Conservation (phyloP, 2,329 filamentous ascomycete genomes). For the Fusarium veterinarium region DNA sequence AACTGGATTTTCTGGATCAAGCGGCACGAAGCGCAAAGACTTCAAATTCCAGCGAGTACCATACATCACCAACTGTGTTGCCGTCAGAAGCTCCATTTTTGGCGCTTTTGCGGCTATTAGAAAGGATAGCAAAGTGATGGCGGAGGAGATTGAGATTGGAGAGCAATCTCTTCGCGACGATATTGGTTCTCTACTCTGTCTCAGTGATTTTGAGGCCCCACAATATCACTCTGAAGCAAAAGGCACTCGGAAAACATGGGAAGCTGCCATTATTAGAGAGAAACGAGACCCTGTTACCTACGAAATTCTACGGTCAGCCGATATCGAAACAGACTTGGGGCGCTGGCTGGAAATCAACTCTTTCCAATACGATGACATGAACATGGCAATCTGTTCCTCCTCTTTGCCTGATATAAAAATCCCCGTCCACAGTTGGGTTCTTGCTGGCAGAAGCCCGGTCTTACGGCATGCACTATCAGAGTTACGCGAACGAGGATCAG, state of each 20-base stretch:
- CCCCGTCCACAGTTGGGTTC: constrained; percentile 84
- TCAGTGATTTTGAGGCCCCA: constrained; percentile 67
- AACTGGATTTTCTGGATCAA: constrained; percentile 57
- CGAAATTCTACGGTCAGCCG: constrained; percentile 69
- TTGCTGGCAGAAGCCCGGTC: constrained; percentile 78
- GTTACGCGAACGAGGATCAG: constrained; percentile 56
- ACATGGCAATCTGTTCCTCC: constrained; percentile 64
- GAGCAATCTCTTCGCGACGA: constrained; percentile 80
- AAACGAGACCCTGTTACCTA: constrained; percentile 63
- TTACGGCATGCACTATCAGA: constrained; percentile 72
- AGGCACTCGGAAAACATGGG: constrained; percentile 56
- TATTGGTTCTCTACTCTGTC: constrained; percentile 74
- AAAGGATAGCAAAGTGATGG: constrained; percentile 84
- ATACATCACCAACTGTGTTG: constrained; percentile 84
- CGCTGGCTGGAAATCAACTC: constrained; percentile 59
- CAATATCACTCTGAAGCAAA: constrained; percentile 49
- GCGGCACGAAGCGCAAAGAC: constrained; percentile 78
- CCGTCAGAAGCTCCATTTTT: constrained; percentile 87
- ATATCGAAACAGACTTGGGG: constrained; percentile 72
- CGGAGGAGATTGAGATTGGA: constrained; percentile 74
- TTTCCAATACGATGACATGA: constrained; percentile 55
- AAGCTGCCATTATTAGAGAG: constrained; percentile 51
- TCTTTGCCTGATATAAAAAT: constrained; percentile 76
- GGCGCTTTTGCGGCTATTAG: constrained; percentile 91
- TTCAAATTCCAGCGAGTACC: constrained; percentile 96